Evolutionary conservation across 2,329 filamentous ascomycete species (phyloP).

Genomic region (Colletotrichum navitas): DNA sequence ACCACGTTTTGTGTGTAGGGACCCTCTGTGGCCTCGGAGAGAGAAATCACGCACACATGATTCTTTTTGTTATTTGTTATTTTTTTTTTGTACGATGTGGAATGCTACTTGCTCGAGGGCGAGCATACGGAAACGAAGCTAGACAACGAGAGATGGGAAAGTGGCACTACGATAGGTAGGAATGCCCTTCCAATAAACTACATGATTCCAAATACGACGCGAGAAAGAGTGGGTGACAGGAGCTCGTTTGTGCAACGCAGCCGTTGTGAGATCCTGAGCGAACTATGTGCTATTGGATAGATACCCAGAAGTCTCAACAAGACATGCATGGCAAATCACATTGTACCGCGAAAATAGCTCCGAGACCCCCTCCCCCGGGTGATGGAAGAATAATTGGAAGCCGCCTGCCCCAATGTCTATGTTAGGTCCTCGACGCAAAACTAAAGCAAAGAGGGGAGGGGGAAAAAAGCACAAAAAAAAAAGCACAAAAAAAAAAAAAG

Average conservation of each 20-base stretch:
- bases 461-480: neutral
- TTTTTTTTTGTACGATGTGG: neutral
- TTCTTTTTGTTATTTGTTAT: constrained; percentile 12
- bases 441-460: no score
- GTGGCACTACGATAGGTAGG: neutral
- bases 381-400: neutral
- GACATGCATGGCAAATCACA: neutral
- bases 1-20: constrained; percentile 26
- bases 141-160: neutral
- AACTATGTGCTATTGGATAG: neutral
- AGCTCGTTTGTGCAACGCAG: constrained; percentile 5
- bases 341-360: neutral
- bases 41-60: neutral
- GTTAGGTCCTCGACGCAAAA: neutral
- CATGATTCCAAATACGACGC: neutral
- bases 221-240: neutral
- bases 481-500: no score
- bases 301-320: neutral
- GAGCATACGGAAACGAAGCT: constrained; percentile 13
- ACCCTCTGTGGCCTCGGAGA: neutral
- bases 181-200: neutral
- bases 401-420: neutral
- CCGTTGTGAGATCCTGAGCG: neutral
- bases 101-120: constrained; percentile 10
- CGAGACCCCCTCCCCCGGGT: no score